Evolutionary conservation across 441 rosid species (phyloP).

Genomic region (Gossypium trilobum): DNA sequence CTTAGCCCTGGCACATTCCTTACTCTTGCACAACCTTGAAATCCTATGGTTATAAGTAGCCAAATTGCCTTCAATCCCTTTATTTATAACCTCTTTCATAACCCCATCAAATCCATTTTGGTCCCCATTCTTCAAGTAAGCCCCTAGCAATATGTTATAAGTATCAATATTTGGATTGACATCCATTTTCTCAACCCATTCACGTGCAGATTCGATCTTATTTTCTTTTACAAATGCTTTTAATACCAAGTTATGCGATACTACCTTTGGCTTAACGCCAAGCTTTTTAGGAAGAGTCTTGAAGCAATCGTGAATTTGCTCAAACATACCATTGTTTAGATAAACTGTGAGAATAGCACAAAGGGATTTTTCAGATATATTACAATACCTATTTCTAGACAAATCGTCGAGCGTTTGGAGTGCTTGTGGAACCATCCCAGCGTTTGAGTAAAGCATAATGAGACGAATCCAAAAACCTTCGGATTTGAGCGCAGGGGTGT

Average conservation of each 20-base stretch:
- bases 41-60: conserved; percentile 20
- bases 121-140: conserved; percentile 16
- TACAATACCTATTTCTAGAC: conserved; percentile 12
- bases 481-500: conserved; percentile 14
- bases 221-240: conserved; percentile 21
- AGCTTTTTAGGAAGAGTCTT: conserved; percentile 14
- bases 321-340: conserved; percentile 19
- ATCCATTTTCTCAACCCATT: conserved; percentile 25
- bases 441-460: conserved; percentile 25
- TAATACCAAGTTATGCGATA: conserved; percentile 21
- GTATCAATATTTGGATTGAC: conserved; percentile 18
- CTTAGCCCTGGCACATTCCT: conserved; percentile 21
- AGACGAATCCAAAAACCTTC: conserved; percentile 32
- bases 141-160: conserved; percentile 15
- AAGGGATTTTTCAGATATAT: conserved; percentile 22
- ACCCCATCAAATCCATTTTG: conserved; percentile 16
- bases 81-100: conserved; percentile 19
- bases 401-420: conserved; percentile 13
- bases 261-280: conserved; percentile 17
- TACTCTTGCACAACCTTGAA: conserved; percentile 19
- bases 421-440: conserved; percentile 24
- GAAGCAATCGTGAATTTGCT: conserved; percentile 12
- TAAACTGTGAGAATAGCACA: conserved; percentile 25
- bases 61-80: conserved; percentile 19
- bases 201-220: conserved; percentile 11